Base-by-base conservation (phyloP, 106 monocot genomes). In the Apostasia ramifera region DNA sequence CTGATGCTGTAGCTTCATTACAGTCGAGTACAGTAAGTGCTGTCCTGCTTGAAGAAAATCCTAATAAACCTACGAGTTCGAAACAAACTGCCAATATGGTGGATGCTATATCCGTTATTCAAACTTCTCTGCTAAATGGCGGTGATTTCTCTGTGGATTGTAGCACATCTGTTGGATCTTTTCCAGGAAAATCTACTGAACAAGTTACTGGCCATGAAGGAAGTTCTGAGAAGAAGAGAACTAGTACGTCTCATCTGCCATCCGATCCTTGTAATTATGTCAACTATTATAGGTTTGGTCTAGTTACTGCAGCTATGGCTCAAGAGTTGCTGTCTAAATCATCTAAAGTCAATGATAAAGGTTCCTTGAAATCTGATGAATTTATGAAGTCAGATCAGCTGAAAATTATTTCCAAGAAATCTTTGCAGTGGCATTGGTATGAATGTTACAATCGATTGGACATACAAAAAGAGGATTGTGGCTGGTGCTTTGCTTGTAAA, bases 401-500 rank as follows among this genome's bases (percentile, higher is more conserved):
- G 46, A 87, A 76, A 68, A 66, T 70, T 60, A 88, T 98, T 63
- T 73, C 52, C 42, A 88, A 83, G 37, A 83, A 73, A 48, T 69
- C 68, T 14, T 59, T 53, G 9, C 66, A 72, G 44, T 59, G 68
- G 78, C 70, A 60, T 75, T 86, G 72, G 71, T 81, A 79, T 66
- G 57, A 63, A 47, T 53, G 78, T 77, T 85, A 81, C 54, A 85
- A 71, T n/a, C 66, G 79, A 46, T 71, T 66, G 5, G 78, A 83
- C 51, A 57, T 64, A 50, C 79, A 74, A 39, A 90, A 85, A 46
- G 98, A 98, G 77, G 83, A 75, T 55, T 98, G 98, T 85, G 98
- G 93, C 43, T 98, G 98, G 98, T 98, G 98, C 52, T 73, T 83
- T 72, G 53, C 80, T 53, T 98, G 98, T 66, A 84, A 57, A 82